phyloP scores from a whole-genome alignment of 257 asterid genomes.

The Coffea eugenioides region DNA sequence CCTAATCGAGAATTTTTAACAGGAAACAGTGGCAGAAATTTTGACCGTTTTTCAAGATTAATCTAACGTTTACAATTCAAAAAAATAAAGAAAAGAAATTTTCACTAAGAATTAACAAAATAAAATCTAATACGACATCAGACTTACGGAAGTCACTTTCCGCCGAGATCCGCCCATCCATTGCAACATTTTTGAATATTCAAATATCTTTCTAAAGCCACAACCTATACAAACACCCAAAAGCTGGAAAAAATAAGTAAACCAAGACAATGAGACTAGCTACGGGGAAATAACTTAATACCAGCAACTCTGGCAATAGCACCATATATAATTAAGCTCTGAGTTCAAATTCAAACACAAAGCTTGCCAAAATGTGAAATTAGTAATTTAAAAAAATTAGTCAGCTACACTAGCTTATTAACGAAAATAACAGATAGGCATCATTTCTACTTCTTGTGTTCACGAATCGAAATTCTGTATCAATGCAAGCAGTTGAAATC shows the following conservation, averaged over 20 bases:
- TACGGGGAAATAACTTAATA: too few species aligned
- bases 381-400: not conserved
- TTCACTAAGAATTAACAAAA: not conserved
- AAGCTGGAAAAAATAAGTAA: not conserved
- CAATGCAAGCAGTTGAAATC: too few species aligned
- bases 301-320: not conserved
- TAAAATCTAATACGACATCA: constrained; percentile 10
- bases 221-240: constrained; percentile 12
- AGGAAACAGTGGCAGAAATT: not conserved
- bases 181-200: constrained; percentile 57
- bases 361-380: not conserved
- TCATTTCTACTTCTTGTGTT: not conserved
- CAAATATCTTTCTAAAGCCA: constrained; percentile 17
- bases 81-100: too few species aligned
- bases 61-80: not conserved
- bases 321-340: not conserved
- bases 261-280: not conserved
- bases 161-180: constrained; percentile 99
- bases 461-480: not conserved
- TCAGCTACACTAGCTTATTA: not conserved
- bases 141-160: constrained; percentile 72
- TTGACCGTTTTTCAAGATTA: not conserved
- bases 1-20: too few species aligned
- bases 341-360: too few species aligned
- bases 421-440: not conserved